These are phyloP conservation scores for Clavariopsis aquatica DNA, from an alignment of 495 filamentous ascomycete species.

Conservation along the genomic window DNA sequence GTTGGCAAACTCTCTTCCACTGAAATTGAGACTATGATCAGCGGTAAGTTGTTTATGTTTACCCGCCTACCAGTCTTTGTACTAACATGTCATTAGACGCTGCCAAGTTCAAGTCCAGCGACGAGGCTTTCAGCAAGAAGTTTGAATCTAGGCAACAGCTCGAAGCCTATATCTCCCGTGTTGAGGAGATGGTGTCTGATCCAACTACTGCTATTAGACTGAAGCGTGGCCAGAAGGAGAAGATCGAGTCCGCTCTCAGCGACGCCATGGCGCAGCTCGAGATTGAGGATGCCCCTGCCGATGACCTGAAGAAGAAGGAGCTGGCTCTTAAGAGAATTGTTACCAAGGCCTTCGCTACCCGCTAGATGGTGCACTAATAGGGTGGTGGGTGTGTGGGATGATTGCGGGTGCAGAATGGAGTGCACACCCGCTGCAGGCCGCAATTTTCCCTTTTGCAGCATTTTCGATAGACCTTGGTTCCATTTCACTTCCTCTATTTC, in stretches of 20 bases:
- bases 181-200: conserved; percentile 98
- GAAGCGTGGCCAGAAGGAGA: conserved; percentile 98
- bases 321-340: conserved; percentile 95
- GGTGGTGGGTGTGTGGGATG: background rate
- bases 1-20: conserved; percentile 94
- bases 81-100: conserved; percentile 60
- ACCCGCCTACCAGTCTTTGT: background rate
- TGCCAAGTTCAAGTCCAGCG: conserved; percentile 96
- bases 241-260: conserved; percentile 91
- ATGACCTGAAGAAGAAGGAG: conserved; percentile 99
- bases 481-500: conserved; percentile 5
- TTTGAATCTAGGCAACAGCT: conserved; percentile 99
- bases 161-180: conserved; percentile 97
- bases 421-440: background rate
- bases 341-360: conserved; percentile 93
- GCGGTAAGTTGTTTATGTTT: conserved; percentile 55
- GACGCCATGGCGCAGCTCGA: conserved; percentile 87
- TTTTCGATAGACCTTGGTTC: conserved; percentile 24
- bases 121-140: conserved; percentile 98
- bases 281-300: conserved; percentile 81
- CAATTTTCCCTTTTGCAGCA: conserved; percentile 22
- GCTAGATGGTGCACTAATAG: conserved; percentile 55
- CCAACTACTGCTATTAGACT: conserved; percentile 93
- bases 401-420: conserved; percentile 1
- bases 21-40: conserved; percentile 98